Conservation (phyloP, 129 eudicot species). For the Sambucus nigra region DNA sequence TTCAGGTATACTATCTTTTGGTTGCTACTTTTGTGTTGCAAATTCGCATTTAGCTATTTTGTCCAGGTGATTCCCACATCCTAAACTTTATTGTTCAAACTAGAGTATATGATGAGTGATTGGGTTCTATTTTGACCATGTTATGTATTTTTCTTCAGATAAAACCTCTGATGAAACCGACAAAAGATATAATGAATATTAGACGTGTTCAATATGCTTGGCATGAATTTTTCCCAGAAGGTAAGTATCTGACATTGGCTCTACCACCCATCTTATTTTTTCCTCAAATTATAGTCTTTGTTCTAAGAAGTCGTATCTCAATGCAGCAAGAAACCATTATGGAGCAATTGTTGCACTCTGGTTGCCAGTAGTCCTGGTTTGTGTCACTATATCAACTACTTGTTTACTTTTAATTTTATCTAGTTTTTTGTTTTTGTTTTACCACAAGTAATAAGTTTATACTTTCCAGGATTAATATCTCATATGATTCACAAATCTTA, state of each 20-base stretch:
- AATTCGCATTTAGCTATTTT: constrained; percentile 64
- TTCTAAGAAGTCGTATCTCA: not conserved
- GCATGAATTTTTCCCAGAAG: constrained; percentile 93
- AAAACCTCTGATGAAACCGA: constrained; percentile 76
- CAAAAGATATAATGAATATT: constrained; percentile 73
- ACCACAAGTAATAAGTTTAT: not conserved
- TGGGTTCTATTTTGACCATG: constrained; percentile 15
- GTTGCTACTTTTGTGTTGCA: not conserved
- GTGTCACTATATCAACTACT: constrained; percentile 15
- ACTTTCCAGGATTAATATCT: not conserved
- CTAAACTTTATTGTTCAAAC: constrained; percentile 14
- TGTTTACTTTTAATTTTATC: not conserved
- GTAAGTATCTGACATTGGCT: constrained; percentile 26
- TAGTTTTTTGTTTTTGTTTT: constrained; percentile 8
- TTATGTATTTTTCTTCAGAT: constrained; percentile 41
- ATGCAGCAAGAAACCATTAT: constrained; percentile 59
- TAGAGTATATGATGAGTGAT: constrained; percentile 9
- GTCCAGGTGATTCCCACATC: constrained; percentile 47
- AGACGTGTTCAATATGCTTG: constrained; percentile 65
- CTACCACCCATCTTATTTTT: constrained; percentile 8
- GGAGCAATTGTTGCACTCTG: constrained; percentile 84
- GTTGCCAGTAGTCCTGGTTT: constrained; percentile 82
- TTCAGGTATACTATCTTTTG: not conserved
- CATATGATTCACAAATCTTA: constrained; percentile 15
- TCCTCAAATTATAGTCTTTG: constrained; percentile 4